Conservation (phyloP, 331 rosid species). For the Quercus lobata region DNA sequence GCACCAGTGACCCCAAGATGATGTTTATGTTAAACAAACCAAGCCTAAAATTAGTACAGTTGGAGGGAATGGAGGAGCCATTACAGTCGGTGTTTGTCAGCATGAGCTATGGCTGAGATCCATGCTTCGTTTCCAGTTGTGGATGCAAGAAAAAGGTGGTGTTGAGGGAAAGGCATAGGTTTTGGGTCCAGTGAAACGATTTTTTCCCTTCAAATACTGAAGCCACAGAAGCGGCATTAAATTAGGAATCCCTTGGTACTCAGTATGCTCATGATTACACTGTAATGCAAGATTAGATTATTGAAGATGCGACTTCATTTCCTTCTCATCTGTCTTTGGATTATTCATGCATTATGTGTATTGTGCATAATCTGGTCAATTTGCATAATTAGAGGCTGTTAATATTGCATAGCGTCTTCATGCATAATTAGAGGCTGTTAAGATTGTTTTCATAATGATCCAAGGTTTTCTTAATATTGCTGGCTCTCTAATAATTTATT, state of each 20-base stretch:
- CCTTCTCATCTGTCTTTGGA: neutral
- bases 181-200: constrained; percentile 9
- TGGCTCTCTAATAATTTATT: neutral
- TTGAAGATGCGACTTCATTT: neutral
- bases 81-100: constrained; percentile 3
- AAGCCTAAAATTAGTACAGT: constrained; percentile 9
- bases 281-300: constrained; percentile 10
- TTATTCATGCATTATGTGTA: neutral
- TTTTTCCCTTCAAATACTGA: constrained; percentile 9
- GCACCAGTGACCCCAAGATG: constrained; percentile 23
- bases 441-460: neutral
- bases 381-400: constrained; percentile 3
- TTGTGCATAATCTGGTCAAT: neutral
- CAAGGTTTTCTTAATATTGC: neutral
- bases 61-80: constrained; percentile 13
- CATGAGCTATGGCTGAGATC: constrained; percentile 4
- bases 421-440: constrained; percentile 10
- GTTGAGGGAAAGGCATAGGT: neutral
- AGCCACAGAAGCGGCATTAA: constrained; percentile 13
- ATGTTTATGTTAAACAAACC: constrained; percentile 1
- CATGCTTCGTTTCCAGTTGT: constrained; percentile 11
- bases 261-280: neutral
- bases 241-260: constrained; percentile 3
- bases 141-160: too few species aligned
- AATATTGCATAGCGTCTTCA: constrained; percentile 17